Percentiles rank a stretch among this genome's conserved stretches.
These are phyloP conservation scores for Podosphaera fusca DNA, from an alignment of 2,329 filamentous ascomycete species.

Conservation along the genomic window DNA sequence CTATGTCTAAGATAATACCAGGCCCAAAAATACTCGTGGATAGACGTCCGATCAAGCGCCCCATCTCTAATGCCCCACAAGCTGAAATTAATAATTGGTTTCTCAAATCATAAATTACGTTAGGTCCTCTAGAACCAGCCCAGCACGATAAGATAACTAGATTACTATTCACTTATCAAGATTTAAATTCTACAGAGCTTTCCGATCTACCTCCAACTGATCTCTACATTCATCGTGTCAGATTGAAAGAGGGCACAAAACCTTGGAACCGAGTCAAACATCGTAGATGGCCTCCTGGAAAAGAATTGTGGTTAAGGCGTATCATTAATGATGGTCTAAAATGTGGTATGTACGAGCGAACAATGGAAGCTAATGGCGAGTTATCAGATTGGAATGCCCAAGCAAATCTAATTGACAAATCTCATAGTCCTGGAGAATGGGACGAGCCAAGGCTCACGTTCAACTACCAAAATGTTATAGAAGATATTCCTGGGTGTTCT, in stretches of 20 bases:
- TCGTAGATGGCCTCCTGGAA: background rate
- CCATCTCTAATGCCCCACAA: background rate
- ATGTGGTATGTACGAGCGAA: no score
- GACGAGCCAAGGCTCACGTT: no score
- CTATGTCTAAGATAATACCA: background rate
- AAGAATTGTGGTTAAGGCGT: background rate
- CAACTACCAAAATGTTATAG: no score
- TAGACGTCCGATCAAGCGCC: background rate
- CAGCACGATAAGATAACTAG: background rate
- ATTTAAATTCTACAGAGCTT: background rate
- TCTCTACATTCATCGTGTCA: background rate
- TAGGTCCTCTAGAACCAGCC: background rate
- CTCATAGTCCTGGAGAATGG: no score
- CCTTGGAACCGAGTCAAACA: background rate
- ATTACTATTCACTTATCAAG: background rate
- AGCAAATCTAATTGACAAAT: no score
- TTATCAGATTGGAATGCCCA: no score
- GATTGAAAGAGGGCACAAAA: background rate
- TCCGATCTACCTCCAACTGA: background rate
- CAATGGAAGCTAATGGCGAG: no score
- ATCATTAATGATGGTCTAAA: no score
- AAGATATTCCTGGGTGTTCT: no score
- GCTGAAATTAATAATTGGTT: background rate
- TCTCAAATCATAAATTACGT: background rate
- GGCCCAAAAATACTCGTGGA: background rate